Base-by-base conservation (phyloP, 2,329 filamentous ascomycete genomes). In the Talaromyces sp. region DNA sequence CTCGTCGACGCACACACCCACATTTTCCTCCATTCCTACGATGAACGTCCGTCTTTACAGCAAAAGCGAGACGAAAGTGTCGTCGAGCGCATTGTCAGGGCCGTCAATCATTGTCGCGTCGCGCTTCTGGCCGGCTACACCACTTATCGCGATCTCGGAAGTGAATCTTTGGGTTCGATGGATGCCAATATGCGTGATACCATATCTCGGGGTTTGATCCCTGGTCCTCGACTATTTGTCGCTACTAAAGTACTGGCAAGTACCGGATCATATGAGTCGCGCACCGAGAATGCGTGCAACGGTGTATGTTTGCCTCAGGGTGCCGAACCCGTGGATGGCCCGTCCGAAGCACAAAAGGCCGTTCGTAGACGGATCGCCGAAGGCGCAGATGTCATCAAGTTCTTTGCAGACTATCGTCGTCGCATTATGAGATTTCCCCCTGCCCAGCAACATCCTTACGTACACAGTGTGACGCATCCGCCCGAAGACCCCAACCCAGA, bases 401-500 rank as follows among this genome's bases (percentile, higher is more conserved):
- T 40, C 14, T 40, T 40, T 11, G 37, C 37, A n/a, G 37, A 40
- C 37, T 40, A 40, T n/a, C 37, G 37, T n/a, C 37, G 37, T 40
- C 37, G 37, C 3, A 40, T 40, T 40, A 40, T 40, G 37, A 14
- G 37, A 5, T 40, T 40, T 16, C 37, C 37, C n/a, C 37, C 37
- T n/a, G 37, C 16, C n/a, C 37, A 40, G 14, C 37, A 40, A 40
- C 37, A 40, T 40, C 37, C 37, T n/a, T 40, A 40, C 16, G 37
- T 40, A n/a, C 37, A 40, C 37, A 40, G 37, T 11, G 37, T 40
- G 37, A 40, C 37, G 37, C 37, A 40, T 40, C 37, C 37, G 5
- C 37, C 37, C 16, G 37, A 40, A n/a, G 37, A 40, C 3, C 72
- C 73, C 3, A 81, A 80, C 58, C 79, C 80, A 0, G 75, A 78